Percentiles rank a stretch among this genome's conserved stretches.
phyloP scores from a whole-genome alignment of 345 rosid genomes.

The Salix suchowensis region DNA sequence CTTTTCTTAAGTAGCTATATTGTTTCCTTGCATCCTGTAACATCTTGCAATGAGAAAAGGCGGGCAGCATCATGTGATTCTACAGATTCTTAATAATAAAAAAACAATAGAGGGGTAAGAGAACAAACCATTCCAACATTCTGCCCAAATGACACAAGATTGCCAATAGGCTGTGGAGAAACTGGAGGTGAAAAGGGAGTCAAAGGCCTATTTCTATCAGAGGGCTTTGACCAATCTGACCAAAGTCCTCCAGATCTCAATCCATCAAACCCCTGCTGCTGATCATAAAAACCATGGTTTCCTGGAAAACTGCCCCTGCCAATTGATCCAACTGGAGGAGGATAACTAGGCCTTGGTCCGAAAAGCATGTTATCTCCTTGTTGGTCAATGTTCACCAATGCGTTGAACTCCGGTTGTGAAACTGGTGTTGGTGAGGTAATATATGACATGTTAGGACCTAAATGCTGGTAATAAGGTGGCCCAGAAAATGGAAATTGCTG shows the following conservation, averaged over 20 bases:
- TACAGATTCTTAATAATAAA: not conserved
- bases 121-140: constrained; percentile 59
- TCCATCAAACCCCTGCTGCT: constrained; percentile 71
- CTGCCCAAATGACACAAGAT: constrained; percentile 58
- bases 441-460: constrained; percentile 67
- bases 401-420: constrained; percentile 59
- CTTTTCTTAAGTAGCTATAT: not conserved
- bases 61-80: not conserved
- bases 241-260: constrained; percentile 66
- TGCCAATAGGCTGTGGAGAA: constrained; percentile 70
- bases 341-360: constrained; percentile 67
- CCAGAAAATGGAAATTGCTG: constrained; percentile 75
- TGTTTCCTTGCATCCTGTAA: not conserved
- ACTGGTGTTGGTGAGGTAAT: constrained; percentile 58
- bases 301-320: constrained; percentile 51
- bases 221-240: constrained; percentile 74
- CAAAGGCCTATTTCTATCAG: constrained; percentile 62
- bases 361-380: constrained; percentile 63
- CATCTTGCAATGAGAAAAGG: not conserved
- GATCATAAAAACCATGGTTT: constrained; percentile 63
- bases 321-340: constrained; percentile 64
- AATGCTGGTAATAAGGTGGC: constrained; percentile 62
- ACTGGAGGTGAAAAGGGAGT: constrained; percentile 58
- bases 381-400: constrained; percentile 55
- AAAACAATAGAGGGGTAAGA: constrained; percentile 3